A percentile compares a stretch with the other conserved stretches of the same genome.
Conservation (phyloP, 305 asterid species). For the Fraxinus platypoda region DNA sequence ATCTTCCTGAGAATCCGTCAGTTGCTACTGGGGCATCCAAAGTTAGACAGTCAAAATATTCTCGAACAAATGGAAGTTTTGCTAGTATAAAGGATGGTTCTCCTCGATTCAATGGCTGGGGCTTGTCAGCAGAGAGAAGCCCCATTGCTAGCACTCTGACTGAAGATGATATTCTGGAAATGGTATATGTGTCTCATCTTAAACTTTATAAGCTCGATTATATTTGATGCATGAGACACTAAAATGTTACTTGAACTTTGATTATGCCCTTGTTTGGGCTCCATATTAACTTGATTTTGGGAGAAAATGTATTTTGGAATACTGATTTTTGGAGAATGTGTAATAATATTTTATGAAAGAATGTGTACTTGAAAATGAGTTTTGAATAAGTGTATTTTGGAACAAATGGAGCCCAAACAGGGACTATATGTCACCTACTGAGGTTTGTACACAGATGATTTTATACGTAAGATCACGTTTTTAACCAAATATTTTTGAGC, state of each 20-base stretch:
- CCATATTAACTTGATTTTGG: no score
- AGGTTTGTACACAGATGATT: neutral
- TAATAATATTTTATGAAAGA: no score
- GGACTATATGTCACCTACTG: neutral
- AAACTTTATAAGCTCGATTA: constrained; percentile 17
- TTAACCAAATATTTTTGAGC: neutral
- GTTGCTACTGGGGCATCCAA: constrained; percentile 35
- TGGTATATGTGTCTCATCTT: constrained; percentile 54
- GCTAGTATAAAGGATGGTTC: constrained; percentile 32
- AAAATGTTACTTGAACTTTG: constrained; percentile 12
- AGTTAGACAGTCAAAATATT: constrained; percentile 37
- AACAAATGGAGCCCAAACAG: no score
- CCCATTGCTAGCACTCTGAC: constrained; percentile 54
- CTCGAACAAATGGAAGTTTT: constrained; percentile 37
- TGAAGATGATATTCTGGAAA: constrained; percentile 85
- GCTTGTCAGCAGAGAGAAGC: constrained; percentile 55
- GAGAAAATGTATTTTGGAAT: no score
- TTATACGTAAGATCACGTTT: neutral
- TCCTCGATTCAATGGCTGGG: constrained; percentile 46
- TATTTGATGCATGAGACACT: constrained; percentile 18
- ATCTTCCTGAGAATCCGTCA: constrained; percentile 33
- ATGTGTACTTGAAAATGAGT: no score
- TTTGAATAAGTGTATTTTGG: no score
- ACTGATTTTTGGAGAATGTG: no score
- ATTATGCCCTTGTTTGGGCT: neutral